A percentile compares a stretch with the other conserved stretches of the same genome.
Evolutionary conservation across 805 yeast species (phyloP).

Genomic region (Wickerhamiella slavikovae): DNA sequence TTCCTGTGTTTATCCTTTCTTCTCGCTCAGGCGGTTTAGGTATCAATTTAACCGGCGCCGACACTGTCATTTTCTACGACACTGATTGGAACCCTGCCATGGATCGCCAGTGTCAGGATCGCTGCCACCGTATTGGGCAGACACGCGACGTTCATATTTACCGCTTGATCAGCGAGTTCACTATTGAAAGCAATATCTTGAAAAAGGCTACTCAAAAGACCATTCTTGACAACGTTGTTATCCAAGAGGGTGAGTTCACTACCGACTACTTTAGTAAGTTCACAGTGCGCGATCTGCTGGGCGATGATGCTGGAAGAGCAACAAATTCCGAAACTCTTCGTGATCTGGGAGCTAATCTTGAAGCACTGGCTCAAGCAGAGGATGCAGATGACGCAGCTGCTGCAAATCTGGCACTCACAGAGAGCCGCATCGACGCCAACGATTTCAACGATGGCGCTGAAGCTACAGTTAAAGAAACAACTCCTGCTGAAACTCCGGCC

Average conservation of each 20-base stretch:
- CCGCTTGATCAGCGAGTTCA: conserved; percentile 85
- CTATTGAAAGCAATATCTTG: conserved; percentile 87
- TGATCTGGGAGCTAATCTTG: conserved; percentile 19
- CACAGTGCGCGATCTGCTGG: conserved; percentile 69
- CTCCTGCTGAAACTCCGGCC: neutral
- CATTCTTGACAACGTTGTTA: conserved; percentile 81
- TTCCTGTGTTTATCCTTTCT: conserved; percentile 80
- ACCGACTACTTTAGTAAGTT: conserved; percentile 85
- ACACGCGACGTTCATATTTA: conserved; percentile 95
- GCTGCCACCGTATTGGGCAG: conserved; percentile 98
- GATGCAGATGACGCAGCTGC: conserved; percentile 66
- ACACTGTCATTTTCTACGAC: conserved; percentile 93
- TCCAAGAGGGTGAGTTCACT: conserved; percentile 95
- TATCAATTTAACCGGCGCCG: conserved; percentile 94
- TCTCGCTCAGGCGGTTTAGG: conserved; percentile 98
- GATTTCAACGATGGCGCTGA: conserved; percentile 31
- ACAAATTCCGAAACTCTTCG: conserved; percentile 11
- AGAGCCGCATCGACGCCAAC: conserved; percentile 62
- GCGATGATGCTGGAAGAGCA: conserved; percentile 28
- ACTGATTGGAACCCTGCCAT: conserved; percentile 99
- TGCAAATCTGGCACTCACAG: conserved; percentile 73
- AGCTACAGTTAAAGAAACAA: neutral
- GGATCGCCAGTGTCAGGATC: conserved; percentile 98
- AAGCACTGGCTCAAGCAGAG: conserved; percentile 73
- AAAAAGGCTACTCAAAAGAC: conserved; percentile 88